Conservation (phyloP, 768 basidiomycete species). For the Pleurotus pulmonarius region DNA sequence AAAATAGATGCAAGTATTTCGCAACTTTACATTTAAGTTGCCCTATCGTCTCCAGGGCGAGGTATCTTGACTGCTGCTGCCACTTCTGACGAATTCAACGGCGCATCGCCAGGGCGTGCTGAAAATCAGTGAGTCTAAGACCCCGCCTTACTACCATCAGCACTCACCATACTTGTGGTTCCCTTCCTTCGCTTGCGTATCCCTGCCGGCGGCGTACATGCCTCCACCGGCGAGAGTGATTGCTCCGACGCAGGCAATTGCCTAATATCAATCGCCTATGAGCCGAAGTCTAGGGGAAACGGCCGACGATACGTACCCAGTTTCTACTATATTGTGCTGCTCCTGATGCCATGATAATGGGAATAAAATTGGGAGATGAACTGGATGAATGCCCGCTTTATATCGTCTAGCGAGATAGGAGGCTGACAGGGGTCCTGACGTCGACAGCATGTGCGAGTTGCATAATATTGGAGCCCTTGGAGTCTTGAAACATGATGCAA, state of each 20-base stretch:
- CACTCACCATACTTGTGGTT: neutral
- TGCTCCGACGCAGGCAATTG: constrained; percentile 12
- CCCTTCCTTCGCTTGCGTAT: constrained; percentile 10
- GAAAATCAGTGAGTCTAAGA: neutral
- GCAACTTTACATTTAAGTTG: too few species aligned
- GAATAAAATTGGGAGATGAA: neutral
- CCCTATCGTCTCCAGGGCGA: neutral
- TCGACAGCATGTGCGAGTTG: too few species aligned
- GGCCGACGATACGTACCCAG: neutral
- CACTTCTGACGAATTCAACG: neutral
- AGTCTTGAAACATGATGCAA: too few species aligned
- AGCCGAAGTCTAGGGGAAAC: neutral
- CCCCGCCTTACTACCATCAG: too few species aligned
- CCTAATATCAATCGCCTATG: neutral
- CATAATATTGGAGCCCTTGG: too few species aligned
- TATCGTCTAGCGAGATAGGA: neutral
- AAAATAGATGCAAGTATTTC: too few species aligned
- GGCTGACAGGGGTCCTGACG: neutral
- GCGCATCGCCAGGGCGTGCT: neutral
- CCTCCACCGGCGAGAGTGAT: constrained; percentile 9
- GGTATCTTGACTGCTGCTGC: constrained; percentile 1
- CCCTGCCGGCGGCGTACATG: constrained; percentile 8
- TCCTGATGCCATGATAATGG: neutral
- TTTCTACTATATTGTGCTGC: neutral
- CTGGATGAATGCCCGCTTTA: neutral